Percentiles rank a stretch among this genome's conserved stretches.
Evolutionary conservation across 2,329 filamentous ascomycete species (phyloP).

Genomic region (Colletotrichum tropicale): DNA sequence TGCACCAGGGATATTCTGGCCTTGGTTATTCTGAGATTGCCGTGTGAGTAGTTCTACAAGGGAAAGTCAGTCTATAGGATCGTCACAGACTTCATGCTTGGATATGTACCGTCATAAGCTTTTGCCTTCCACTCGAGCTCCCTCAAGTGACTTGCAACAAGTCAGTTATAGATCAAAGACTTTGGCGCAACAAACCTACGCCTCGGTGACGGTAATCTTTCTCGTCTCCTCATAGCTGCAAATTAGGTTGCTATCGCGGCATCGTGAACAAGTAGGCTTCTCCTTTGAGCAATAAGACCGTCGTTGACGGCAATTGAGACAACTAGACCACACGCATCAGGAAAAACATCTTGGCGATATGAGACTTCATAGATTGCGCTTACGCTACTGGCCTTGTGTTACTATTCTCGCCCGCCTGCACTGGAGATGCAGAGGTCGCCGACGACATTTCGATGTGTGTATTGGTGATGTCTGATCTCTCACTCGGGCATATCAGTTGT

Average conservation of each 20-base stretch:
- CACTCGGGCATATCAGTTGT: neutral
- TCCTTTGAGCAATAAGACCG: conserved; percentile 41
- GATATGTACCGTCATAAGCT: neutral
- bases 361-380: neutral
- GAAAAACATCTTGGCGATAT: neutral
- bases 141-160: neutral
- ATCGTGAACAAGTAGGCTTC: conserved; percentile 37
- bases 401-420: neutral
- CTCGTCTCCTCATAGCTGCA: conserved; percentile 39
- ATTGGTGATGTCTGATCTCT: neutral
- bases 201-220: conserved; percentile 38
- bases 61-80: neutral
- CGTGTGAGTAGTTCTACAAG: neutral
- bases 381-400: conserved; percentile 30
- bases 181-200: conserved; percentile 17
- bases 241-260: conserved; percentile 30
- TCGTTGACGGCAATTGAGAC: conserved; percentile 36
- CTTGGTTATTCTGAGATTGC: neutral
- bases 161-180: neutral
- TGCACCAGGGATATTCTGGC: neutral
- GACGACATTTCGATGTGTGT: neutral
- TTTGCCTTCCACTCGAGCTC: conserved; percentile 13
- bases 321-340: conserved; percentile 26
- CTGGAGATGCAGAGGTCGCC: neutral
- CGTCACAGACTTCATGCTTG: neutral